Percentiles rank a stretch among this genome's conserved stretches.
Conservation (phyloP, 2,329 filamentous ascomycete genomes). For the Chrysosporium queenslandicum region DNA sequence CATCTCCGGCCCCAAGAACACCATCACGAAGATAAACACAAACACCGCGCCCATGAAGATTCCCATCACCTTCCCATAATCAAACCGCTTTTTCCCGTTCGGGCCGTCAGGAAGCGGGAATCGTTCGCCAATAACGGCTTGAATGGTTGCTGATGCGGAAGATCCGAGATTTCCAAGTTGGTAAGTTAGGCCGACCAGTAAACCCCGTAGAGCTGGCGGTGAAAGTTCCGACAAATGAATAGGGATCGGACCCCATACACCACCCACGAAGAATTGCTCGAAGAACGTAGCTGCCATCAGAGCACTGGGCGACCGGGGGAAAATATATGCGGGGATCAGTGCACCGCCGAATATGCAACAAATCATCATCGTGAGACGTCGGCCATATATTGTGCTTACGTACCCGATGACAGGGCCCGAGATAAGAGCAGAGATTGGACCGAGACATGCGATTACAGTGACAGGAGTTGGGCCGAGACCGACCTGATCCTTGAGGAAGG, state of each 20-base stretch:
- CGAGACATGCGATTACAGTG: slow-evolving; percentile 61
- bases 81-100: slow-evolving; percentile 45
- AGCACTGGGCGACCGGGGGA: slow-evolving; percentile 45
- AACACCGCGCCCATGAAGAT: slow-evolving; percentile 87
- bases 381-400: slow-evolving; percentile 58
- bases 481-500: slow-evolving; percentile 50
- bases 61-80: slow-evolving; percentile 76
- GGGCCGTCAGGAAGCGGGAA: slow-evolving; percentile 57
- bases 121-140: slow-evolving; percentile 60
- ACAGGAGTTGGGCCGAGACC: slow-evolving; percentile 48
- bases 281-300: slow-evolving; percentile 78
- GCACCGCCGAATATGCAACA: slow-evolving; percentile 59
- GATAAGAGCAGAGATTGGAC: slow-evolving; percentile 59
- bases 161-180: slow-evolving; percentile 55
- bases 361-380: slow-evolving; percentile 57
- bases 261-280: slow-evolving; percentile 68
- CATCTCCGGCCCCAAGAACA: slow-evolving; percentile 41
- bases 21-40: slow-evolving; percentile 47
- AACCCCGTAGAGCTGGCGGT: slow-evolving; percentile 51
- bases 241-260: slow-evolving; percentile 66
- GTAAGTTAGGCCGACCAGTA: slow-evolving; percentile 54
- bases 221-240: slow-evolving; percentile 58
- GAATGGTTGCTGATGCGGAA: slow-evolving; percentile 60
- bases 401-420: slow-evolving; percentile 61
- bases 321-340: slow-evolving; percentile 74